Base-by-base conservation (phyloP, 352 stramenopile species). In the Halophytophthora batemanensis region DNA sequence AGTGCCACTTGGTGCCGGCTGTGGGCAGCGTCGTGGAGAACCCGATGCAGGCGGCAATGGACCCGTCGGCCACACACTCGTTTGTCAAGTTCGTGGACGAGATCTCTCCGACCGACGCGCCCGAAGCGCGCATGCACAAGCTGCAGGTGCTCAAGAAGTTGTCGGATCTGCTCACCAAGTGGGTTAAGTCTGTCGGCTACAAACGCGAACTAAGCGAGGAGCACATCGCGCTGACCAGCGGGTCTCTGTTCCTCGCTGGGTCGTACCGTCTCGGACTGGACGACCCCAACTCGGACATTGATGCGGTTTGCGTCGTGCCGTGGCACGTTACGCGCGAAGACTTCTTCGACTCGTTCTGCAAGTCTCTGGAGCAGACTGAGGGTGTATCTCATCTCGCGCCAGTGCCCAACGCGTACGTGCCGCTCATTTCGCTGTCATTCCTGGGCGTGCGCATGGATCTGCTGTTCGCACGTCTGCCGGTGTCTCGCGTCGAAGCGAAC, bases 391-490 rank as follows among this genome's bases (percentile, higher is more conserved):
- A 86, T n/a, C 57, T 97, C 15, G 76, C 77, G 5, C 77, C 86
- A 6, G 79, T 97, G 38, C 78, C 81, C 3, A 87, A 90, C 34
- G 95, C 95, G 8, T 98, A 97, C 52, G 95, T 96, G 15, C 91
- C 93, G 3, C 70, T 98, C 14, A 89, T 98, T 50, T 97, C 96
- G 48, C 75, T 98, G 40, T 82, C 71, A 13, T 88, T 97, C 33
- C 66, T 95, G 33, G 77, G 71, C 18, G 80, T 98, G 41, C 82
- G 83, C 34, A 86, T 98, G 64, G 93, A 98, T 63, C 52, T 98
- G 44, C 72, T 98, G 1, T 98, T 98, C 69, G 87, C 83, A 1
- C 76, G 77, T 15, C 51, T 95, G 25, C 78, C 74, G 4, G 63
- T 93, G 43, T 66, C 74, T 8, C 64, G 58, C 37, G 73, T 95